Percentiles rank a stretch among this genome's conserved stretches.
These are phyloP conservation scores for Trichoderma guizhouense DNA, from an alignment of 2,329 filamentous ascomycete species.

Conservation along the genomic window DNA sequence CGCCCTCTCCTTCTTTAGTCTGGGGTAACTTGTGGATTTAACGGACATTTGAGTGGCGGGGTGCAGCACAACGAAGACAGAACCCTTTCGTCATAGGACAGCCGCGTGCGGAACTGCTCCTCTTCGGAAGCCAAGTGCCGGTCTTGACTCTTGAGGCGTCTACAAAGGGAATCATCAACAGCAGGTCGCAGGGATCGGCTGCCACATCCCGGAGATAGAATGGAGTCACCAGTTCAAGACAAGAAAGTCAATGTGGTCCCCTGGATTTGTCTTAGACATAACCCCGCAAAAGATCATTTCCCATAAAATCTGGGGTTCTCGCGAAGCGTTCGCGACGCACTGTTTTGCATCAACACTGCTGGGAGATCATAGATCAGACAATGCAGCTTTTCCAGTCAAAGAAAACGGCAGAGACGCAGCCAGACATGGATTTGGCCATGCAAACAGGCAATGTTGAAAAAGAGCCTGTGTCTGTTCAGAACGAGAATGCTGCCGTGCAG, in stretches of 20 bases:
- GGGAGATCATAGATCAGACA: neutral
- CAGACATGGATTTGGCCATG: neutral
- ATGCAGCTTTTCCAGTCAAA: neutral
- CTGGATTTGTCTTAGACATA: neutral
- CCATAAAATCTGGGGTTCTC: constrained; percentile 12
- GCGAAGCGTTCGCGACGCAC: neutral
- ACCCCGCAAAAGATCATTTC: neutral
- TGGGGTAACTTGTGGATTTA: neutral
- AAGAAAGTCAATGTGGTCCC: neutral
- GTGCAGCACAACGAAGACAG: neutral
- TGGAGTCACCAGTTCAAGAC: neutral
- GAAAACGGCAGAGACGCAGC: neutral
- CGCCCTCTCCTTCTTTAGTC: neutral
- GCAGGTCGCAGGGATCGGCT: constrained; percentile 1
- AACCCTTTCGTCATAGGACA: neutral
- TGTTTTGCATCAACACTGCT: neutral
- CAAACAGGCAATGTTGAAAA: neutral
- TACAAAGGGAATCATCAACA: neutral
- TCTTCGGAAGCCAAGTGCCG: neutral
- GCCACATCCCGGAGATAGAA: neutral
- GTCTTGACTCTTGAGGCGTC: neutral
- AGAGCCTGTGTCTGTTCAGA: neutral
- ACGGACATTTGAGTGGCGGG: neutral
- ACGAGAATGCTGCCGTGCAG: constrained; percentile 7
- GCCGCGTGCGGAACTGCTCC: neutral